Conservation (phyloP, 352 stramenopile species). For the Aphanomyces astaci region DNA sequence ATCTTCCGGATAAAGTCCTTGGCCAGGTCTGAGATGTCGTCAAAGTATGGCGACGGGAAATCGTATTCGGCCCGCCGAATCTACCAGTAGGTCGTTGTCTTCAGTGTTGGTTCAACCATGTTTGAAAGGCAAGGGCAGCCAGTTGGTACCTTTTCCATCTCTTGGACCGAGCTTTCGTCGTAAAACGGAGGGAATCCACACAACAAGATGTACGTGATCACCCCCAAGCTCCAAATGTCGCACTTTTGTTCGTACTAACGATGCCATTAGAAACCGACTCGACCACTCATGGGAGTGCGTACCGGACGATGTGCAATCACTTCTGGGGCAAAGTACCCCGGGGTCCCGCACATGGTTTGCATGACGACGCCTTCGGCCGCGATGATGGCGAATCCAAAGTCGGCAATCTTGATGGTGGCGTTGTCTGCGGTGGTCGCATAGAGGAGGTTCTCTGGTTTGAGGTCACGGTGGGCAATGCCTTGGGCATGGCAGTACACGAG, state of each 20-base stretch:
- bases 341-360: constrained; percentile 87
- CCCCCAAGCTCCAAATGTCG: constrained; percentile 93
- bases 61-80: constrained; percentile 79
- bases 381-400: constrained; percentile 86
- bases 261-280: not conserved
- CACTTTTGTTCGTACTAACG: constrained; percentile 90
- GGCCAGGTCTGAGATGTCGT: constrained; percentile 78
- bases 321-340: constrained; percentile 95
- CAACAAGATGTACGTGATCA: constrained; percentile 90
- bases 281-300: not conserved
- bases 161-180: constrained; percentile 83
- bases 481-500: constrained; percentile 79
- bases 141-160: constrained; percentile 58
- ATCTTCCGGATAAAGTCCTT: constrained; percentile 92
- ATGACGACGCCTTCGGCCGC: constrained; percentile 75
- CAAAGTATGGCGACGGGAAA: constrained; percentile 91
- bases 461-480: constrained; percentile 91
- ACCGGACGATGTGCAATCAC: constrained; percentile 88
- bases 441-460: constrained; percentile 96
- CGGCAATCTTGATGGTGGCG: constrained; percentile 90
- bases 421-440: constrained; percentile 76
- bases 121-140: not conserved
- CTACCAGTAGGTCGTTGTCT: no score
- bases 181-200: constrained; percentile 97
- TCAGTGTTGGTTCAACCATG: no score